Percentiles rank a stretch among this genome's conserved stretches.
phyloP scores from a whole-genome alignment of 2,329 filamentous ascomycete genomes.

The Cadophora malorum region DNA sequence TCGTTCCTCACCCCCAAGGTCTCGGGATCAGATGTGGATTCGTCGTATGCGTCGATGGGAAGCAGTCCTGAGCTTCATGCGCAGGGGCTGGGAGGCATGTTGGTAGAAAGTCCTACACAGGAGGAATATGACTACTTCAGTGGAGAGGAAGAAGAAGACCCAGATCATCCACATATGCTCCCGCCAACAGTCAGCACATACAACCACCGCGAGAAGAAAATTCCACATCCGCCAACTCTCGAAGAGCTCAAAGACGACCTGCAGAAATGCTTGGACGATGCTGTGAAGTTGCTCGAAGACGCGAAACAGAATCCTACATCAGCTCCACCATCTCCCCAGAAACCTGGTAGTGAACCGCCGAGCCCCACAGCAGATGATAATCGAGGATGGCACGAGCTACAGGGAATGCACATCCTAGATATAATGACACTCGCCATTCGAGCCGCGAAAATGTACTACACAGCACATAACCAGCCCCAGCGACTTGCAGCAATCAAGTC shows the following conservation, averaged over 20 bases:
- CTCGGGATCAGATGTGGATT: slow-evolving; percentile 59
- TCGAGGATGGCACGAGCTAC: slow-evolving; percentile 80
- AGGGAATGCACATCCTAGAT: slow-evolving; percentile 91
- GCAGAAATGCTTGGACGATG: slow-evolving; percentile 71
- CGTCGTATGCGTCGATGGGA: slow-evolving; percentile 64
- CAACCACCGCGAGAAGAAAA: slow-evolving; percentile 79
- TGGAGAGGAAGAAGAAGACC: slow-evolving; percentile 63
- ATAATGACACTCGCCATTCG: slow-evolving; percentile 94
- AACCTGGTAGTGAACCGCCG: slow-evolving; percentile 25
- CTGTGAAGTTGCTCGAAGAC: slow-evolving; percentile 70
- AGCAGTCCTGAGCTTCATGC: slow-evolving; percentile 62
- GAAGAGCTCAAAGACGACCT: slow-evolving; percentile 76
- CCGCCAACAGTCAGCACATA: slow-evolving; percentile 98
- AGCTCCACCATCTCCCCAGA: slow-evolving; percentile 31
- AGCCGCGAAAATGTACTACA: slow-evolving; percentile 96
- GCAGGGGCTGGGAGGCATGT: slow-evolving; percentile 42
- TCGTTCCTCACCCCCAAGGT: slow-evolving; percentile 51
- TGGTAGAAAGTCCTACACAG: slow-evolving; percentile 48
- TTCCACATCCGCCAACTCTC: slow-evolving; percentile 84
- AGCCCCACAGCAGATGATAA: slow-evolving; percentile 44
- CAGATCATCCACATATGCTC: slow-evolving; percentile 77
- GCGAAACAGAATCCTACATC: slow-evolving; percentile 49
- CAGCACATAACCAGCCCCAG: slow-evolving; percentile 85
- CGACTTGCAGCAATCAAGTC: slow-evolving; percentile 85
- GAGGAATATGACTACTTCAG: slow-evolving; percentile 55